Conservation (phyloP, 1,284 basidiomycete species). For the Leccinum pachyderme region DNA sequence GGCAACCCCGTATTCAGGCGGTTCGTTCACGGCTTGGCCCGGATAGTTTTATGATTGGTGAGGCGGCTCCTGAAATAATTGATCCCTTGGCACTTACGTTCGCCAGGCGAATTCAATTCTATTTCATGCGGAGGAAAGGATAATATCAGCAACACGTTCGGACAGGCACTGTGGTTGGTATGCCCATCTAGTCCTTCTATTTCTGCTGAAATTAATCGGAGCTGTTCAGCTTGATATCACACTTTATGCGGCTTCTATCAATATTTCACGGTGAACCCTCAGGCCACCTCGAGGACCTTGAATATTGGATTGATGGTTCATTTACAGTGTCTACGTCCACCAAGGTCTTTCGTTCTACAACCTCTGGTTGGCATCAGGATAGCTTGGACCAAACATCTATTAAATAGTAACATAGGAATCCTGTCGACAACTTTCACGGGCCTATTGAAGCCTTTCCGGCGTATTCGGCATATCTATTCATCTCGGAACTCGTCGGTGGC, state of each 20-base stretch:
- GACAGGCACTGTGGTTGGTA: conserved; percentile 51
- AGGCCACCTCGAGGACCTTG: conserved; percentile 11
- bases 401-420: conserved; percentile 38
- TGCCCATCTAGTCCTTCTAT: conserved; percentile 8
- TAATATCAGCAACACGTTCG: conserved; percentile 50
- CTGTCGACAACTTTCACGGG: conserved; percentile 47
- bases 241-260: conserved; percentile 49
- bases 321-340: conserved; percentile 44
- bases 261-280: conserved; percentile 41
- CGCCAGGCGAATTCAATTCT: conserved; percentile 49
- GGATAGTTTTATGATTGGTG: conserved; percentile 47
- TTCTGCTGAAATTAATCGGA: not conserved
- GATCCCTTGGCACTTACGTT: not conserved
- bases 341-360: conserved; percentile 51
- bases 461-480: conserved; percentile 48
- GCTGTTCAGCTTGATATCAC: conserved; percentile 41
- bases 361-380: conserved; percentile 36
- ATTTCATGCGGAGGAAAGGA: conserved; percentile 50
- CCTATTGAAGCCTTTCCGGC: conserved; percentile 49
- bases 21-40: conserved; percentile 45
- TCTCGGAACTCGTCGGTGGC: conserved; percentile 45
- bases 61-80: not conserved
- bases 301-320: not conserved
- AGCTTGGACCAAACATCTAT: not conserved
- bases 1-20: conserved; percentile 48